Conservation (phyloP, 1,284 basidiomycete genomes). For the Chalciporus sp. region DNA sequence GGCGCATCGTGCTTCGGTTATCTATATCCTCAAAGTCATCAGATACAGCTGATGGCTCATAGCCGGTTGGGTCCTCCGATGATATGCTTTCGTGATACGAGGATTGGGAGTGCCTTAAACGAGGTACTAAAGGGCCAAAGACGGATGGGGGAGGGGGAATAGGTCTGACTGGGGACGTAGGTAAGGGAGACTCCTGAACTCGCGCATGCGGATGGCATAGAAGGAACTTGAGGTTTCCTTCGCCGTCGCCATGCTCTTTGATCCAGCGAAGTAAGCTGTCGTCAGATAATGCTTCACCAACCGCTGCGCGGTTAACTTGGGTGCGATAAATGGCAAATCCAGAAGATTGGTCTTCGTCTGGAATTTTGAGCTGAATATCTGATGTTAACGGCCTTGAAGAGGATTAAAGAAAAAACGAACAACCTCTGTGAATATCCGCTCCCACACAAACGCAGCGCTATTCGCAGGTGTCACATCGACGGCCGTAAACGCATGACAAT, state of each 20-base stretch:
- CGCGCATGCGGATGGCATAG: constrained; percentile 64
- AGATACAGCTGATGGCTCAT: constrained; percentile 62
- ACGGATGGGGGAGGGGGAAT: constrained; percentile 53
- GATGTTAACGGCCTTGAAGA: constrained; percentile 10
- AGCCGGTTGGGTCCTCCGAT: constrained; percentile 66
- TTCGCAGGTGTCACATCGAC: constrained; percentile 79
- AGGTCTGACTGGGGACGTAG: constrained; percentile 46
- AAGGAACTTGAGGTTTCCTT: constrained; percentile 80
- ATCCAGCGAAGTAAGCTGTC: constrained; percentile 76
- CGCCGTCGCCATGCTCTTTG: constrained; percentile 68
- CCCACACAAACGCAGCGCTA: constrained; percentile 75
- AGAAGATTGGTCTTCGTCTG: constrained; percentile 74
- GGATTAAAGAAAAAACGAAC: constrained; percentile 22
- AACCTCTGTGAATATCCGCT: constrained; percentile 85
- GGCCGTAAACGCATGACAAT: constrained; percentile 78
- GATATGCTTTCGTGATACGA: constrained; percentile 71
- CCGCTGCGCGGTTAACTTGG: constrained; percentile 76
- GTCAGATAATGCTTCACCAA: constrained; percentile 70
- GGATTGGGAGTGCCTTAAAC: constrained; percentile 51
- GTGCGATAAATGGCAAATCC: constrained; percentile 84
- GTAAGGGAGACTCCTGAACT: constrained; percentile 55
- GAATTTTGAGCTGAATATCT: constrained; percentile 69
- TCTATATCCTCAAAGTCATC: constrained; percentile 64
- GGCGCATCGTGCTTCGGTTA: constrained; percentile 47
- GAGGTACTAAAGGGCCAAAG: constrained; percentile 45